Base-by-base conservation (phyloP, 75 land plant genomes). In the Pinus tabuliformis region DNA sequence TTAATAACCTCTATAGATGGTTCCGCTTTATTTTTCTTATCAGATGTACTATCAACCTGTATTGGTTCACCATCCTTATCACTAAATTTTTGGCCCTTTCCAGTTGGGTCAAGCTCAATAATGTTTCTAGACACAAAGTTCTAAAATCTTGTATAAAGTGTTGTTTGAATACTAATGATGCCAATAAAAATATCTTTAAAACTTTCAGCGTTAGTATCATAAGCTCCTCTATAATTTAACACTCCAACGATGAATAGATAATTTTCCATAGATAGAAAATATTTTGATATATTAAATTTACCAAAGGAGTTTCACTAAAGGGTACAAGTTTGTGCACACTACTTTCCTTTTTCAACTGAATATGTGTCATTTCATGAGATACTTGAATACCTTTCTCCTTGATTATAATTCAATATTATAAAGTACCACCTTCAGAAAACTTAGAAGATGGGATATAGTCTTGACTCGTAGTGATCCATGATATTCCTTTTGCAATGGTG, bases 251-350 rank as follows among this genome's bases (percentile, higher is more conserved):
- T n/a, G 72, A 58, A 73, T 73, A 73, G 4, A 79, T 79, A 30
- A 83, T 26, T 36, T 76, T 78, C 45, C 22, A 63, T 22, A 86
- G 87, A 39, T 74, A 59, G 22, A 86, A 73, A 15, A 86, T 45
- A 13, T 79, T 24, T 5, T 76, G 54, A 57, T 56, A 86, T 8
- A 86, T 36, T 26, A 86, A 42, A 24, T 76, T 57, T 59, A 74
- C 62, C 64, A 86, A 83, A 30, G 45, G 70, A 20, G 65, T 26
- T 57, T 66, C 57, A 49, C 49, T 66, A 26, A 72, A 64, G 11
- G 82, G 72, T 56, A 85, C 21, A 58, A 83, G 24, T 68, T 33
- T 21, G 37, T 21, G 54, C 8, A 82, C 49, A 11, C 39, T 33
- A 37, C 20, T 22, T 7, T 30, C 42, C 36, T 78, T 60, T 18